Conservation (phyloP, 1,284 basidiomycete genomes). For the Microbotryum saponariae region DNA sequence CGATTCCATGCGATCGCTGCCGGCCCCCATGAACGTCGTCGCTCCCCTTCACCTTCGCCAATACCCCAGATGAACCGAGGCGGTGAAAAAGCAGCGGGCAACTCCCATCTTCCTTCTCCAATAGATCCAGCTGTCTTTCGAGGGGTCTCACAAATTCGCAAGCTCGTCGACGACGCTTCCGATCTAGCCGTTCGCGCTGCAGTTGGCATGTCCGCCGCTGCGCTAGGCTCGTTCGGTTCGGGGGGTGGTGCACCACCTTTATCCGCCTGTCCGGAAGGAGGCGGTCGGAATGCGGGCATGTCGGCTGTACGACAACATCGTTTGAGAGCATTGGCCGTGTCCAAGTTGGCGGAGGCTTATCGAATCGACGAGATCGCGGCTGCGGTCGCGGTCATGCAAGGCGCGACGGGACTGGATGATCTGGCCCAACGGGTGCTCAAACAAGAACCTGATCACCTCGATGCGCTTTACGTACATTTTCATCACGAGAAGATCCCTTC, state of each 20-base stretch:
- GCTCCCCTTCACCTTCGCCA: constrained; percentile 9
- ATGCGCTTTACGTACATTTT: constrained; percentile 76
- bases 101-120: constrained; percentile 52
- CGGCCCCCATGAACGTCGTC: not conserved
- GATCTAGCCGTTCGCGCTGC: constrained; percentile 71
- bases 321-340: constrained; percentile 63
- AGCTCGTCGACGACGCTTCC: constrained; percentile 71
- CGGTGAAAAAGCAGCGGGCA: not conserved
- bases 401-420: constrained; percentile 76
- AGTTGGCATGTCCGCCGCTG: constrained; percentile 63
- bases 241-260: not conserved
- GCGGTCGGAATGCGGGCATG: constrained; percentile 46
- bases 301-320: constrained; percentile 68
- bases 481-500: constrained; percentile 85
- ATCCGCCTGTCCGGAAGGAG: not conserved
- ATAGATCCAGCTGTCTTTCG: constrained; percentile 75
- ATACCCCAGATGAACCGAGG: constrained; percentile 48
- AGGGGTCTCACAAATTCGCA: constrained; percentile 59
- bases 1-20: not conserved
- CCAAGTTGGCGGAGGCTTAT: constrained; percentile 71
- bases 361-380: constrained; percentile 73
- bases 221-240: constrained; percentile 48
- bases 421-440: constrained; percentile 69
- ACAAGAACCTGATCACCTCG: constrained; percentile 62
- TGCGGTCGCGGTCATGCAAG: constrained; percentile 82